Evolutionary conservation across 768 basidiomycete species (phyloP).

Genomic region (Thelephora aurantiotincta): DNA sequence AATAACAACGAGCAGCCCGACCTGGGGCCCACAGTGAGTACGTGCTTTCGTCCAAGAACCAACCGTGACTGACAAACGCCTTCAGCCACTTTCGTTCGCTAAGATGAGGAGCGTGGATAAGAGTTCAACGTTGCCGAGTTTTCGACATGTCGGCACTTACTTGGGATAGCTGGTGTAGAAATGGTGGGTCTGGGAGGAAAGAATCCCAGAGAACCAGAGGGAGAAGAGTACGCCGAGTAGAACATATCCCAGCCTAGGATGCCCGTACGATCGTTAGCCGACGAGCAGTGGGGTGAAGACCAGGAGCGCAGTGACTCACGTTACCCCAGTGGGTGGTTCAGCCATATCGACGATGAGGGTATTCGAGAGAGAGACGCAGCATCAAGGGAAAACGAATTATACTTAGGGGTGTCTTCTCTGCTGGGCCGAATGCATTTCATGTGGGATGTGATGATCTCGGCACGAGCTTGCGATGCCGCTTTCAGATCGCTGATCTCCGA

Average conservation of each 20-base stretch:
- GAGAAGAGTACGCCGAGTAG: neutral
- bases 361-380: no score
- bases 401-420: no score
- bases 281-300: neutral
- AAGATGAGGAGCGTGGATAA: neutral
- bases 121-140: neutral
- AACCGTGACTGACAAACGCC: slow-evolving; percentile 8
- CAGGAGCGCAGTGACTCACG: neutral
- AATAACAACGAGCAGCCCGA: slow-evolving; percentile 9
- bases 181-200: slow-evolving; percentile 21
- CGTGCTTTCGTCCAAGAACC: neutral
- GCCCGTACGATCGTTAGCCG: no score
- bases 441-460: no score
- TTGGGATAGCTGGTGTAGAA: slow-evolving; percentile 10
- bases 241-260: neutral
- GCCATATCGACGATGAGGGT: neutral
- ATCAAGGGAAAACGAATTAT: no score
- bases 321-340: neutral
- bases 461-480: no score
- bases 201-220: slow-evolving; percentile 16
- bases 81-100: slow-evolving; percentile 13
- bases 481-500: no score
- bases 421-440: no score
- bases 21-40: slow-evolving; percentile 3
- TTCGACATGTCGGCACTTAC: slow-evolving; percentile 3